Conservation (phyloP, 768 basidiomycete genomes). For the Psilocybe sp. region DNA sequence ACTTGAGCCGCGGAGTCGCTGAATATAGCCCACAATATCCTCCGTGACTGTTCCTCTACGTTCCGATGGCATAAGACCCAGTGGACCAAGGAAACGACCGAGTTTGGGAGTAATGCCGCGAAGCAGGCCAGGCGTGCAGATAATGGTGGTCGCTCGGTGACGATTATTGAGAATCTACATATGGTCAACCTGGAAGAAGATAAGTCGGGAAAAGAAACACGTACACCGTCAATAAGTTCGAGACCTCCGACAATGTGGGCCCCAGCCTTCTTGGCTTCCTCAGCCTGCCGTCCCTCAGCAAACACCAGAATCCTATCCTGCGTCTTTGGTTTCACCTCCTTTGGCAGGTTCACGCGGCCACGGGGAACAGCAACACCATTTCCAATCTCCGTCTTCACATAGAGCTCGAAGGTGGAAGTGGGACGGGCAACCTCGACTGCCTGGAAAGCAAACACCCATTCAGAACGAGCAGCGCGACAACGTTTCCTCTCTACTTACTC, state of each 20-base stretch:
- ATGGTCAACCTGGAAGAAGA: conserved; percentile 1
- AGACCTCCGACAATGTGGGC: conserved; percentile 89
- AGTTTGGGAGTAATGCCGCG: conserved; percentile 77
- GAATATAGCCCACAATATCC: conserved; percentile 80
- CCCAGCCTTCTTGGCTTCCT: conserved; percentile 82
- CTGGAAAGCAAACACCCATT: conserved; percentile 33
- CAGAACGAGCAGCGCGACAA: background rate
- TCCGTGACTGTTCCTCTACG: conserved; percentile 93
- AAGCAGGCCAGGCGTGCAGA: conserved; percentile 80
- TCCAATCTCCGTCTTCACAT: conserved; percentile 74
- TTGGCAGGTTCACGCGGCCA: conserved; percentile 83
- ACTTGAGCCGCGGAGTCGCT: conserved; percentile 72
- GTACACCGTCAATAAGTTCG: conserved; percentile 83
- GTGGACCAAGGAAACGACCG: conserved; percentile 77
- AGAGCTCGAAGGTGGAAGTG: conserved; percentile 74
- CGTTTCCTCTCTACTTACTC: conserved; percentile 41
- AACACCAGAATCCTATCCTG: conserved; percentile 89
- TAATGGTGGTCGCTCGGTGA: conserved; percentile 77
- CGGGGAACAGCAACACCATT: conserved; percentile 83
- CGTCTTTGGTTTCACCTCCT: conserved; percentile 68
- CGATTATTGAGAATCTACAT: conserved; percentile 69
- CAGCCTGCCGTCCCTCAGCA: conserved; percentile 79
- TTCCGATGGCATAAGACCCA: conserved; percentile 94
- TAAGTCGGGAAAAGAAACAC: conserved; percentile 24
- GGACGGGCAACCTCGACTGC: conserved; percentile 82